Conservation (phyloP, 2,329 filamentous ascomycete genomes). For the Pseudocercospora vitis region DNA sequence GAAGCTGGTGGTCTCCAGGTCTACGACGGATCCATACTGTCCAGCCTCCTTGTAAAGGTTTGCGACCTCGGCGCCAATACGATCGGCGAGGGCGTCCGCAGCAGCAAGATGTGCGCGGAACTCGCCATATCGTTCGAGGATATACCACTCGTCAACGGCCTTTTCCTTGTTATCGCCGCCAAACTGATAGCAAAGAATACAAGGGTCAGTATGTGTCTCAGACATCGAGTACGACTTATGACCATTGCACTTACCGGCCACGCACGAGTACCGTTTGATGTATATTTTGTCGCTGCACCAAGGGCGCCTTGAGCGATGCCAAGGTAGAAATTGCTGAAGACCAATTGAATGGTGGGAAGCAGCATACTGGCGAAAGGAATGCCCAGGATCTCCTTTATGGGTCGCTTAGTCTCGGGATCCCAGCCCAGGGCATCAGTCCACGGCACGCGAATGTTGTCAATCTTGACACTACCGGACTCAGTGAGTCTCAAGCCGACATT, state of each 20-base stretch:
- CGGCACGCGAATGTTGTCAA: constrained; percentile 56
- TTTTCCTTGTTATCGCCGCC: constrained; percentile 62
- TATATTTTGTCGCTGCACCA: constrained; percentile 58
- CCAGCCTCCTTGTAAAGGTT: constrained; percentile 46
- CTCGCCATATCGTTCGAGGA: constrained; percentile 64
- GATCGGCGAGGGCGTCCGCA: constrained; percentile 59
- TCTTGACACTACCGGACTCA: constrained; percentile 63
- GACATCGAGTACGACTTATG: no score
- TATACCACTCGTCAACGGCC: constrained; percentile 64
- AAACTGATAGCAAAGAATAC: no score
- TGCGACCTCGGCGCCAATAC: constrained; percentile 53
- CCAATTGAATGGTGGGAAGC: constrained; percentile 63
- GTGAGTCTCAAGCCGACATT: constrained; percentile 64
- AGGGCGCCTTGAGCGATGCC: constrained; percentile 63
- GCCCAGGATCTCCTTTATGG: constrained; percentile 51
- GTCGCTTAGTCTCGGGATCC: constrained; percentile 53
- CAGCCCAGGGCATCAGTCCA: constrained; percentile 66
- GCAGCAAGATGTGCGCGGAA: constrained; percentile 63
- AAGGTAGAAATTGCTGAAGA: constrained; percentile 67
- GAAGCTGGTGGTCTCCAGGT: constrained; percentile 12
- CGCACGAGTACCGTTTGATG: constrained; percentile 56
- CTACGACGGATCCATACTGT: constrained; percentile 30
- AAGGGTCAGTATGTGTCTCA: no score
- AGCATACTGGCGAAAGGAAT: constrained; percentile 60
- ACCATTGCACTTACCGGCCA: no score